phyloP scores from a whole-genome alignment of 306 rosid genomes.

The Geum urbanum region DNA sequence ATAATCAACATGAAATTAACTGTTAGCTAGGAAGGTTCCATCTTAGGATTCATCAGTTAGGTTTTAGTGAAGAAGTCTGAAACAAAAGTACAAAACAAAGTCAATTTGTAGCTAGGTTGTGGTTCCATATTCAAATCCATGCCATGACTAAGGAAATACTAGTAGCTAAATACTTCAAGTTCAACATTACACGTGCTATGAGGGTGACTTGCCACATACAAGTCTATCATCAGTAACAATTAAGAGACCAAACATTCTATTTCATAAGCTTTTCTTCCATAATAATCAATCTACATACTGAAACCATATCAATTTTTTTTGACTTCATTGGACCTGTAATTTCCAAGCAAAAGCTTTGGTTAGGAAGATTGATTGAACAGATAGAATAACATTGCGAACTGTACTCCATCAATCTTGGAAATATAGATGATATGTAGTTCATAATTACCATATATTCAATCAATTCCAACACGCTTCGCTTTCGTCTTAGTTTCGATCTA shows the following conservation, averaged over 20 bases:
- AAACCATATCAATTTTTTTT: neutral
- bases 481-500: too few species aligned
- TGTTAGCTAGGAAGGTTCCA: neutral
- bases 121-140: neutral
- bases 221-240: neutral
- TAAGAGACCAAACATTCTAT: neutral
- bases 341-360: neutral
- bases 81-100: neutral
- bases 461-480: too few species aligned
- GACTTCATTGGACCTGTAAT: neutral
- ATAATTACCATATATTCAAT: too few species aligned
- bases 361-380: neutral
- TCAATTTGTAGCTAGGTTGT: neutral
- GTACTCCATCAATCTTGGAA: slow-evolving; percentile 14
- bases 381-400: slow-evolving; percentile 30
- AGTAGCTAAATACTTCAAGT: neutral
- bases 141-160: neutral
- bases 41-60: neutral
- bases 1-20: too few species aligned
- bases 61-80: neutral
- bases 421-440: too few species aligned
- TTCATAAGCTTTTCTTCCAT: neutral
- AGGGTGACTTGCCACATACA: neutral
- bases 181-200: neutral
- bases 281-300: neutral